Evolutionary conservation across 805 yeast genomes (phyloP).

Genomic region (Candida silvicultrix): DNA sequence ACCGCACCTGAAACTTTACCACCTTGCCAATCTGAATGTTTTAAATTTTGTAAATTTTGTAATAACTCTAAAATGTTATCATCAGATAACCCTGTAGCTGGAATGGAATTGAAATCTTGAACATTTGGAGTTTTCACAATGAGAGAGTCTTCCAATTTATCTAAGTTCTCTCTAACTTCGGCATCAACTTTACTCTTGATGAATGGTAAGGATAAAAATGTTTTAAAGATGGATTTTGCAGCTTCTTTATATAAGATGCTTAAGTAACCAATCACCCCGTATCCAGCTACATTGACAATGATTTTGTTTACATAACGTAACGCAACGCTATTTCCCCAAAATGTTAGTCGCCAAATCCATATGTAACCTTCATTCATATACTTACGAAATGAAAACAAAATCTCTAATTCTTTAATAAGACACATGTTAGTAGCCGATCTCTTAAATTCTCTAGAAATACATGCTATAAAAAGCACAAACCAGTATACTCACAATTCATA

Average conservation of each 20-base stretch:
- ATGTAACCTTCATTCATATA: too few species aligned
- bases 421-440: background rate
- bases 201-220: conserved; percentile 42
- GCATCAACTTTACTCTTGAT: conserved; percentile 49
- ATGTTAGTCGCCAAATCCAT: too few species aligned
- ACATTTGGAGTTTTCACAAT: conserved; percentile 46
- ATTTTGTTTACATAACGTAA: background rate
- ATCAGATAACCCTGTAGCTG: conserved; percentile 49
- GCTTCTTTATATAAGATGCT: conserved; percentile 9
- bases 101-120: conserved; percentile 44
- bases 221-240: conserved; percentile 22
- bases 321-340: conserved; percentile 1
- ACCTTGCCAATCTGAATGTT: conserved; percentile 73
- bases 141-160: conserved; percentile 47
- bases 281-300: conserved; percentile 24
- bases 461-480: background rate
- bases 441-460: background rate
- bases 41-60: conserved; percentile 39
- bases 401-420: background rate
- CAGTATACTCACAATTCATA: background rate
- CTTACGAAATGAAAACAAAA: background rate
- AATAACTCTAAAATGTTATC: conserved; percentile 44
- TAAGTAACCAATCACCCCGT: conserved; percentile 33
- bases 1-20: conserved; percentile 95
- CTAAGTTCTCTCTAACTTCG: conserved; percentile 46